Conservation (phyloP, 2,329 filamentous ascomycete species). For the Cryphonectria naterciae region DNA sequence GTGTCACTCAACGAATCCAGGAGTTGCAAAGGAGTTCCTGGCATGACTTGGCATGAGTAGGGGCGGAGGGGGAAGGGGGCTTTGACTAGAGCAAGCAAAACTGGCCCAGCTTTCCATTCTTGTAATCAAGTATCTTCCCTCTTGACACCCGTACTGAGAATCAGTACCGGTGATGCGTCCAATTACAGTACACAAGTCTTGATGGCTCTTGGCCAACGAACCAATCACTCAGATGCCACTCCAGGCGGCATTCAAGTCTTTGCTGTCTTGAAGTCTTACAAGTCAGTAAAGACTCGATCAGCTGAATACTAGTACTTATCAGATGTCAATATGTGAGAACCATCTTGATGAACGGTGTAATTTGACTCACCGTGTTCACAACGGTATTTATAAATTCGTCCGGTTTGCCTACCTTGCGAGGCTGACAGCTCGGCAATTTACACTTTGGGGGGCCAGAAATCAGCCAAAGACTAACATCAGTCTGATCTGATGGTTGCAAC, state of each 20-base stretch:
- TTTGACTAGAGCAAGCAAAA: conserved; percentile 9
- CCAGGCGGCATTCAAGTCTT: not conserved
- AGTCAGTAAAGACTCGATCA: not conserved
- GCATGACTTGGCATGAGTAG: not conserved
- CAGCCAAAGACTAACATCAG: too few relatives aligned
- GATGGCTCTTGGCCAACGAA: not conserved
- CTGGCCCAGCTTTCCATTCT: not conserved
- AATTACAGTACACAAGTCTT: not conserved
- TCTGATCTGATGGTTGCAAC: too few relatives aligned
- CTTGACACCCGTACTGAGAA: not conserved
- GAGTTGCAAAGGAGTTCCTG: not conserved
- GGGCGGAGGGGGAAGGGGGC: not conserved
- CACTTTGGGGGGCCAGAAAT: too few relatives aligned
- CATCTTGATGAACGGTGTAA: too few relatives aligned
- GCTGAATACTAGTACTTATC: not conserved
- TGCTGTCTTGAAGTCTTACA: not conserved
- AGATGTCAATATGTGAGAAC: not conserved
- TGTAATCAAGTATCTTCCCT: not conserved
- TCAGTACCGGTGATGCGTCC: not conserved
- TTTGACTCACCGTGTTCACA: not conserved
- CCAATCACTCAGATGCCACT: not conserved
- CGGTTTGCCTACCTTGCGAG: not conserved
- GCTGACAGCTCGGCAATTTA: not conserved
- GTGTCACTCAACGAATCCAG: not conserved
- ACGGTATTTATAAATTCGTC: not conserved